Percentiles rank a stretch among this genome's conserved stretches.
Conservation (phyloP, 495 filamentous ascomycete species). For the Durotheca rogersii region DNA sequence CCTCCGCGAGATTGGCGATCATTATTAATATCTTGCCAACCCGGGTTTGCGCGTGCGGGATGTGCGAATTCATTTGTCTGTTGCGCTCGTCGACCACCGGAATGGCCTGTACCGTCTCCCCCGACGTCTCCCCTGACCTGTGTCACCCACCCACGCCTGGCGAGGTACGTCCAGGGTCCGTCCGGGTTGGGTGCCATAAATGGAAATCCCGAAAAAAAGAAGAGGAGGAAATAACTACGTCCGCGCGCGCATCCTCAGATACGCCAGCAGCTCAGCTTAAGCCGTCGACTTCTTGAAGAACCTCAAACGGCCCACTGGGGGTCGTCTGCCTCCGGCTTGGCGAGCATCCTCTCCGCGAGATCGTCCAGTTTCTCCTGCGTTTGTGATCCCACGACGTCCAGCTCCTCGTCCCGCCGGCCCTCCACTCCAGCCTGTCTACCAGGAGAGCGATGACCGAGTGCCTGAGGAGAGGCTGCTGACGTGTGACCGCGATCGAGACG, state of each 20-base stretch:
- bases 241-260: not conserved
- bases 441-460: conserved; percentile 9
- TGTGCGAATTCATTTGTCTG: too few species aligned
- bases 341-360: conserved; percentile 8
- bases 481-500: conserved; percentile 5
- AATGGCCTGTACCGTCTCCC: conserved; percentile 16
- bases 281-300: not conserved
- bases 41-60: not conserved
- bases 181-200: too few species aligned
- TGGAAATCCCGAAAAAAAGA: too few species aligned
- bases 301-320: not conserved
- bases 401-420: conserved; percentile 19
- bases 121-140: too few species aligned
- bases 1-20: conserved; percentile 3
- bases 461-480: conserved; percentile 18
- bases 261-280: not conserved
- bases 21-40: conserved; percentile 21
- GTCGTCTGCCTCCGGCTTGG: not conserved
- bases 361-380: conserved; percentile 15
- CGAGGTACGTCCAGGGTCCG: too few species aligned
- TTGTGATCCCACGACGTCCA: conserved; percentile 4
- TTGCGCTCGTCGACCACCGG: conserved; percentile 6
- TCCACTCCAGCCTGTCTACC: conserved; percentile 10
- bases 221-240: too few species aligned
- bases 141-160: too few species aligned